Base-by-base conservation (phyloP, 1,139 yeast genomes). In the Spencermartinsiella ligniputridi region DNA sequence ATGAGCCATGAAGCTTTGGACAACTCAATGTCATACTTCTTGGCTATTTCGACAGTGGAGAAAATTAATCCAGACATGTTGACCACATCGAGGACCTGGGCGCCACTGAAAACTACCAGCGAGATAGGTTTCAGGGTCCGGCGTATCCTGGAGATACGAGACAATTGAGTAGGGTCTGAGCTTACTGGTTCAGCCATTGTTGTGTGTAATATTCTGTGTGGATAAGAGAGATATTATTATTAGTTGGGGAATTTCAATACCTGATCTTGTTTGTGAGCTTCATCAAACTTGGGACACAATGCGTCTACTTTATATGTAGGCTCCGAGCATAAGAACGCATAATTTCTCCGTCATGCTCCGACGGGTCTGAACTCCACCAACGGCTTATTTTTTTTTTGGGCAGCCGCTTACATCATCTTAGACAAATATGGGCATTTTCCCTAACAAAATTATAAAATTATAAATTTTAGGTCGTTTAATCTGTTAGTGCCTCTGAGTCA, bases 1-100 rank as follows among this genome's bases (percentile, higher is more conserved):
- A 69, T 44, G 1, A 60, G 61, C 73, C 73, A 69, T 27, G 62
- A 52, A 1, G 63, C 66, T 2, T 54, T 50, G 4, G 64, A 50
- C n/a, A 61, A 44, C 11, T 52, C 18, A 3, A 62, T 51, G 37
- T 56, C 40, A 40, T 64, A 64, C 18, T 48, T 46, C 22, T 48
- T 38, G 17, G 57, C 54, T 12, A 66, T 53, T n/a, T 57, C 51
- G 8, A 34, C 46, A 1, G 56, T 44, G 11, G 62, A 49, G 29
- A 61, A 57, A 32, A 66, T 40, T 9, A 60, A 52, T 1, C 67
- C 68, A 1, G 66, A 44, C 9, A 63, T 53, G 41, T 62, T 65
- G 11, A 67, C 41, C 36, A 48, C 45, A 45, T 53, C 56, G 9
- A 53, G 48, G 20, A 53, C 45, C 41, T 53, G 55, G 13, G 56